Evolutionary conservation across 371 early-diverging fungal genomes (phyloP), one percentile per base, ranked within the genome.

Genomic region (Mucor racemosus): DNA sequence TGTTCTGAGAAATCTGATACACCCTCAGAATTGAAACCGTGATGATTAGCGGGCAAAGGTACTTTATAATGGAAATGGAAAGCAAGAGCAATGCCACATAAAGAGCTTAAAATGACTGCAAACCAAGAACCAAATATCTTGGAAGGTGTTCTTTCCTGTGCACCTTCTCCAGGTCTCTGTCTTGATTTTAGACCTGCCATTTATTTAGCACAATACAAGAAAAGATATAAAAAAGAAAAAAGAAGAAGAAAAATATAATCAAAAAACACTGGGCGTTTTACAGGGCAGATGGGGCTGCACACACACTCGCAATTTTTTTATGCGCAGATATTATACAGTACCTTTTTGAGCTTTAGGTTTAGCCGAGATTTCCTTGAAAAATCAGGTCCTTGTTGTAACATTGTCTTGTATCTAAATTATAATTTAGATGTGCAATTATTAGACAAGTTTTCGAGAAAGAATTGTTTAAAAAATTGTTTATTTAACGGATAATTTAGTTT

Each of bases 1-100:
- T 74, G 71, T 63, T 89, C 89, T 15, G 88, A 89, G 61, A 89
- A 89, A 55, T 75, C 80, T 10, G 69, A 55, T 33, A 69, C 41
- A 1, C 84, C 79, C 1, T 54, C 36, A 1, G 78, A 74, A 54
- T 76, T 67, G 19, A 70, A 66, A 65, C 84, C 69, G 62, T 68
- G 58, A 60, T 78, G 80, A 8, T 69, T 62, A 55, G 80, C 60
- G 58, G 87, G 77, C 64, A 41, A 42, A 60, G 86, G 81, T 50
- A 86, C 55, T 34, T 72, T 64, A 73, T 82, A 76, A 66, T 73
- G 76, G 62, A 84, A 70, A 21, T 74, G 68, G 48, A 63, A 76
- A 19, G 77, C 71, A 41, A 79, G n/a, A 3, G 55, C n/a, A 35
- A 76, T 66, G 15, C 79, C 79, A 4, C 55, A n/a, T 9, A 76